Evolutionary conservation across 208 protist genomes (phyloP), one percentile per base, ranked within the genome.

Genomic region (Leishmania major): DNA sequence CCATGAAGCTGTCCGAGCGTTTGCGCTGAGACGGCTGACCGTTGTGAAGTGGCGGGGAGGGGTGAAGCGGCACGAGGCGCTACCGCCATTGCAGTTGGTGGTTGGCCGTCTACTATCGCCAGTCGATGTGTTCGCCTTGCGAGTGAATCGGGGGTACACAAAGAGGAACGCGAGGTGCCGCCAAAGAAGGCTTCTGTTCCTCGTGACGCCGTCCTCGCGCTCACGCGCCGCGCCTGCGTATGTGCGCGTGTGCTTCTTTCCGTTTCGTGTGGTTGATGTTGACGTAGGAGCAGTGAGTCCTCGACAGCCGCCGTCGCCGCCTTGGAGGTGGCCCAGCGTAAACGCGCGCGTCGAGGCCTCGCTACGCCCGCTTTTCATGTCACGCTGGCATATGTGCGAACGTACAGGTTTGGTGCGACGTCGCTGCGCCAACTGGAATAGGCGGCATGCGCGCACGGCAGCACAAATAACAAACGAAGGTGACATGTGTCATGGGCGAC

Each of bases 1-100:
- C 92, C 11, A 79, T 95, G 81, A 85, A 90, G 79, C 70, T 96
- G 47, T 84, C 82, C 10, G 66, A 83, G 53, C 80, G 84, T 8
- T 28, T 83, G 45, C 13, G 80, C 55, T 80, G 64, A 37, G 43
- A 1, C n/a, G 35, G 49, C 13, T 6, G n/a, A 45, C 28, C 40
- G 22, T 37, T 13, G 22, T 25, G 53, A 60, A 19, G 17, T 31
- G 73, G 45, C 31, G 11, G 40, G 45, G 13, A 19, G 28, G 1
- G 28, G 70, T 22, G 28, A 2, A 2, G 19, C 40, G 45, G 28
- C 45, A 19, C 31, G 45, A 74, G 45, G 22, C 45, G 43, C 35
- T 51, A 53, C 45, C 22, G 22, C 40, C 11, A 6, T 47, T 47
- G 17, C 40, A 10, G 25, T 72, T 22, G 49, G 17, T 37, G 37